Base-by-base conservation (phyloP, 1,284 basidiomycete species). In the Cryptococcus sp. region DNA sequence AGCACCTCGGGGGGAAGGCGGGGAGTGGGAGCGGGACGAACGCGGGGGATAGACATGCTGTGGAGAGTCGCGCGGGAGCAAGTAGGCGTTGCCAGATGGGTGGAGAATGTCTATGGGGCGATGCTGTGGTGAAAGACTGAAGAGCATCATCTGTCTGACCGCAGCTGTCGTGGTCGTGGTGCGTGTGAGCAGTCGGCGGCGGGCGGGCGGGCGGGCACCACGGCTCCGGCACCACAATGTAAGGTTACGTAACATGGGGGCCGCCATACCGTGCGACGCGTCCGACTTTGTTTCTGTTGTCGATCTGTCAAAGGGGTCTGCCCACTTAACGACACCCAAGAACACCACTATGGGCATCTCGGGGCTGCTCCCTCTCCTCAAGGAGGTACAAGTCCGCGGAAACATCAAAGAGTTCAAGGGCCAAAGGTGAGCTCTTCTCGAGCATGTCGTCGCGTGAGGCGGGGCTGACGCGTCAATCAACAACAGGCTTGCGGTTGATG, bases 281-380 rank as follows among this genome's bases (percentile, higher is more conserved):
- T 33, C 9, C 28, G 28, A 33, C 9, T 33, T 33, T 33, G 28
- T 9, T 33, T 33, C 28, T 33, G 4, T 9, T 33, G 28, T 33
- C 9, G 28, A 33, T 4, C 5, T 33, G 4, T 4, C 4, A 9
- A 33, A 33, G 28, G 9, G 9, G 28, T 4, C 9, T 33, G 28
- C 28, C 9, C 28, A 33, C 9, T 5, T 9, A 33, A 33, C n/a
- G n/a, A 9, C 28, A 33, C 28, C 28, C 44, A 46, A 46, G 7
- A 35, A 33, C 35, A 43, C 18, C 28, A 50, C 16, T 13, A 95
- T 95, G 92, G 95, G 94, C 44, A 97, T 98, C 60, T 84, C 87
- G 61, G 95, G 95, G n/a, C 83, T 98, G 38, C 79, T 98, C 36
- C 91, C 93, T 24, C 82, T 95, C 35, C 83, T 98, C 67, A 96